phyloP scores from a whole-genome alignment of 176 grass and related monocot species.

The Carex myosuroides region DNA sequence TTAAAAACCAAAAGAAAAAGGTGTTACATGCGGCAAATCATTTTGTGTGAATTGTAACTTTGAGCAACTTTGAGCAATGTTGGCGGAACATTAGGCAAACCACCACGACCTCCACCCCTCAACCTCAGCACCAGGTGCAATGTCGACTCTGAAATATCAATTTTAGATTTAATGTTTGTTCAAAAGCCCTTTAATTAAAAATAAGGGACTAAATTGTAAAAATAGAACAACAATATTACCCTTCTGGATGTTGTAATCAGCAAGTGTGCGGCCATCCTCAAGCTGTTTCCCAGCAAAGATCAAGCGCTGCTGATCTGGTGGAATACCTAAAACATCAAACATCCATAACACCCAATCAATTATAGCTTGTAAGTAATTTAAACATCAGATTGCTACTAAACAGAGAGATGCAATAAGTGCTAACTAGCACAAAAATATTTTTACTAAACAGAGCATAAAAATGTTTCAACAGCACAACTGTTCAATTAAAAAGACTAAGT shows the following conservation, averaged over 20 bases:
- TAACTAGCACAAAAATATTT: too few species aligned
- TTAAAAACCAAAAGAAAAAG: not conserved
- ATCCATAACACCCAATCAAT: too few species aligned
- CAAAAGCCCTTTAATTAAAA: not conserved
- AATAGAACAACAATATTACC: not conserved
- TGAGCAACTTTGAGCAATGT: slow-evolving; percentile 43
- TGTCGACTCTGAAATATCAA: slow-evolving; percentile 34
- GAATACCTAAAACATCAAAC: slow-evolving; percentile 36
- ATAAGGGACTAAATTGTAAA: not conserved
- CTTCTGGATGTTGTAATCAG: slow-evolving; percentile 93
- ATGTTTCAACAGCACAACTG: too few species aligned
- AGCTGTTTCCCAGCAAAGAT: slow-evolving; percentile 88
- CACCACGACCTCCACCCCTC: slow-evolving; percentile 29
- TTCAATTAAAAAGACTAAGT: too few species aligned
- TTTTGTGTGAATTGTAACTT: slow-evolving; percentile 55
- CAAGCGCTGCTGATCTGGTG: slow-evolving; percentile 79
- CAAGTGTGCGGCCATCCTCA: slow-evolving; percentile 67
- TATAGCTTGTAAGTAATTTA: too few species aligned
- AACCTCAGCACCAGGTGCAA: slow-evolving; percentile 76
- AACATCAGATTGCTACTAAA: too few species aligned
- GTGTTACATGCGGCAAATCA: slow-evolving; percentile 80
- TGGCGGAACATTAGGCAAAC: not conserved
- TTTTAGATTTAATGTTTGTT: not conserved
- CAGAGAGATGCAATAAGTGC: too few species aligned
- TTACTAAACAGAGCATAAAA: too few species aligned